Conservation (phyloP, 2,329 filamentous ascomycete genomes). For the Annulohypoxylon truncatum region DNA sequence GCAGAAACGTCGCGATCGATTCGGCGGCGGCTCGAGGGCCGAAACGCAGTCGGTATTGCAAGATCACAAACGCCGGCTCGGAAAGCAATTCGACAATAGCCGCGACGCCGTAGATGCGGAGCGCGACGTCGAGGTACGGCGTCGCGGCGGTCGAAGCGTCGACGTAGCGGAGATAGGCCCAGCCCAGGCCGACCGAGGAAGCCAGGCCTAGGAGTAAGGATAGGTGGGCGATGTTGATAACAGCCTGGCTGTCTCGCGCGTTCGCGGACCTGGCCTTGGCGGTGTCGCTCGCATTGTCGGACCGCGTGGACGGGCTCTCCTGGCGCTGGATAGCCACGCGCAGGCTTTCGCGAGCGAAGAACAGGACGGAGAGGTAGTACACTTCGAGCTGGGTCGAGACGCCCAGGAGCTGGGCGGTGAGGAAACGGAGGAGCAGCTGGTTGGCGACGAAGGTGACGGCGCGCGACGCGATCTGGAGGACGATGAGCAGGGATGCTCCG, state of each 20-base stretch:
- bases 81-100: slow-evolving; percentile 79
- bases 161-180: slow-evolving; percentile 72
- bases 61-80: slow-evolving; percentile 89
- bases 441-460: slow-evolving; percentile 91
- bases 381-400: slow-evolving; percentile 91
- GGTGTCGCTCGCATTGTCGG: slow-evolving; percentile 37
- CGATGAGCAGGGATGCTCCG: slow-evolving; percentile 86
- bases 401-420: slow-evolving; percentile 87
- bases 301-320: slow-evolving; percentile 52
- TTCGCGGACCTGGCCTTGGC: slow-evolving; percentile 37
- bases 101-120: slow-evolving; percentile 67
- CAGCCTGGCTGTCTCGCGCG: slow-evolving; percentile 71
- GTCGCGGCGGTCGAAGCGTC: slow-evolving; percentile 62
- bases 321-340: slow-evolving; percentile 92
- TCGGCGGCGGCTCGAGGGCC: slow-evolving; percentile 85
- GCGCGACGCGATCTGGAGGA: slow-evolving; percentile 88
- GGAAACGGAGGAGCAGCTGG: slow-evolving; percentile 86
- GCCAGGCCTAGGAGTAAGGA: slow-evolving; percentile 75
- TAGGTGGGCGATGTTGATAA: slow-evolving; percentile 90
- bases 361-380: slow-evolving; percentile 91
- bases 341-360: slow-evolving; percentile 91
- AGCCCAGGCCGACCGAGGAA: slow-evolving; percentile 72
- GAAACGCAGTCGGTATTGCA: slow-evolving; percentile 85
- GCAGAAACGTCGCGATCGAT: slow-evolving; percentile 80
- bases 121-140: slow-evolving; percentile 69